These are phyloP conservation scores for Backusella liffmaniae DNA, from an alignment of 192 early-diverging fungal genomes.

Conservation along the genomic window DNA sequence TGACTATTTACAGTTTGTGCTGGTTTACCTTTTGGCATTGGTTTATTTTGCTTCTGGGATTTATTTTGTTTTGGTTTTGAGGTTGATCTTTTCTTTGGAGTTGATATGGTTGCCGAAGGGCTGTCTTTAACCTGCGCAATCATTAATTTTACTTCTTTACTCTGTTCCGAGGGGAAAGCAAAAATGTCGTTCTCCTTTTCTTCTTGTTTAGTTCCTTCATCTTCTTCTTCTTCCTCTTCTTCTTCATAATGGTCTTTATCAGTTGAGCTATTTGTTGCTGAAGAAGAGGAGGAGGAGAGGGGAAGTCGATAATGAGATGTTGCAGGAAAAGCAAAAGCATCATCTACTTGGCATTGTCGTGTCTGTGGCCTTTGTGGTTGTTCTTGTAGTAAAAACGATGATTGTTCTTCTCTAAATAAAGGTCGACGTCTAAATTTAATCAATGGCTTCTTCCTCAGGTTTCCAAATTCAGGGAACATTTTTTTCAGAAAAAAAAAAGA, in stretches of 20 bases:
- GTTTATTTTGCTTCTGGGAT: not conserved
- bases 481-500: not conserved
- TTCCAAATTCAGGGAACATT: conserved; percentile 9
- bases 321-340: not conserved
- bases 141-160: conserved; percentile 7
- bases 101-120: too few relatives aligned
- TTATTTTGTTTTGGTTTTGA: not conserved
- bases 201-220: not conserved
- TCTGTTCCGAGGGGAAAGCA: not conserved
- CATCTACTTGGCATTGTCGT: not conserved
- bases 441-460: not conserved
- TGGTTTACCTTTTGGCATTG: not conserved
- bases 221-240: not conserved
- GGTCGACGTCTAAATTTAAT: not conserved
- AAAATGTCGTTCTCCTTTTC: not conserved
- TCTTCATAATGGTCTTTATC: not conserved
- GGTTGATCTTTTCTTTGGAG: not conserved
- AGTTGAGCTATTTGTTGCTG: not conserved
- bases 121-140: not conserved
- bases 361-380: not conserved
- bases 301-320: not conserved
- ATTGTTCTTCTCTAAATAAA: not conserved
- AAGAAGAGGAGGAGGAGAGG: not conserved
- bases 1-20: not conserved
- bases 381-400: not conserved